Percentiles rank a stretch among this genome's conserved stretches.
Conservation (phyloP, 2,329 filamentous ascomycete genomes). For the Phaeosphaeriaceae sp. region DNA sequence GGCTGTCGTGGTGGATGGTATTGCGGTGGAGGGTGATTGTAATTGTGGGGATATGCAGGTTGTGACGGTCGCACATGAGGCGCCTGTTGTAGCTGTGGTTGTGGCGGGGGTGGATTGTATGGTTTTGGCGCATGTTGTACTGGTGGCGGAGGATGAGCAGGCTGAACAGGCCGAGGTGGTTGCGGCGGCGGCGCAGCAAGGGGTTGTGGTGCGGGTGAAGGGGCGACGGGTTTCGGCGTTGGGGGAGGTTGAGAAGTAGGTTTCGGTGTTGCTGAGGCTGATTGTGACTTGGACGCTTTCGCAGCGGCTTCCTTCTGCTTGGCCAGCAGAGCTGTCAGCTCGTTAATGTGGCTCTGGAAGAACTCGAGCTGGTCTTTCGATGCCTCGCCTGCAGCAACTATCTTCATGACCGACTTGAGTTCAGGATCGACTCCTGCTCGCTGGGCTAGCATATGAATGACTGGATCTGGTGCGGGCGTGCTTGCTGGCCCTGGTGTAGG, state of each 20-base stretch:
- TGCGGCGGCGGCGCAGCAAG: conserved; percentile 18
- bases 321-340: conserved; percentile 67
- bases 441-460: conserved; percentile 81
- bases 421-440: conserved; percentile 76
- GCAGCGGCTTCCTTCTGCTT: conserved; percentile 49
- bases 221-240: conserved; percentile 16
- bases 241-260: conserved; percentile 15
- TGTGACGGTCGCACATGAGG: conserved; percentile 25
- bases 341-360: conserved; percentile 83
- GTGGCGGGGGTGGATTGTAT: conserved; percentile 21
- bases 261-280: conserved; percentile 23
- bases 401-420: conserved; percentile 81
- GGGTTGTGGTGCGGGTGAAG: conserved; percentile 19
- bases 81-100: conserved; percentile 25
- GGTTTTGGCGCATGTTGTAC: conserved; percentile 21
- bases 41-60: conserved; percentile 30
- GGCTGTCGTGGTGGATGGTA: conserved; percentile 35
- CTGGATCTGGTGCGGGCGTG: conserved; percentile 69
- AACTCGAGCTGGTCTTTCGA: conserved; percentile 74
- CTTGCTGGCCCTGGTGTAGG: conserved; percentile 30
- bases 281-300: conserved; percentile 25
- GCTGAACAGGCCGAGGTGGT: conserved; percentile 22
- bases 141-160: conserved; percentile 16
- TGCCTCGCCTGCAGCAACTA: conserved; percentile 79
- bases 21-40: conserved; percentile 28